Conservation (phyloP, 805 yeast species). For the Tetrapisispora phaffii region DNA sequence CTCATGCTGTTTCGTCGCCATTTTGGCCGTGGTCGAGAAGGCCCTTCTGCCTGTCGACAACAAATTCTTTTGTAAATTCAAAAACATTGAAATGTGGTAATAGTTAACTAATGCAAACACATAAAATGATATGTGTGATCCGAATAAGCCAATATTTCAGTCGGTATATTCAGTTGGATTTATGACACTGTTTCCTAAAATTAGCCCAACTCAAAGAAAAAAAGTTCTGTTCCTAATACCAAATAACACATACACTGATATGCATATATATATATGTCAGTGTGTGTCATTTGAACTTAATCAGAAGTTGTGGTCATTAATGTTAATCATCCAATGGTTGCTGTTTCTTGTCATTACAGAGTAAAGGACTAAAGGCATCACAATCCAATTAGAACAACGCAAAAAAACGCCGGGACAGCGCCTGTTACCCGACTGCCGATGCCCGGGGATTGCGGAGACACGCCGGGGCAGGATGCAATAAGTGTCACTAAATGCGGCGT, state of each 20-base stretch:
- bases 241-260: background rate
- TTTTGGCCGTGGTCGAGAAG: background rate
- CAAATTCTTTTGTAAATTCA: background rate
- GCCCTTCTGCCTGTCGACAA: background rate
- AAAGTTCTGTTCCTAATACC: too few relatives aligned
- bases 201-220: too few relatives aligned
- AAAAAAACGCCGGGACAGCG: background rate
- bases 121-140: background rate
- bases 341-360: background rate
- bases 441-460: background rate
- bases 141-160: background rate
- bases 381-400: background rate
- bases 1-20: constrained; percentile 14
- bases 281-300: too few relatives aligned
- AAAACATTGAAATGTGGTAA: background rate
- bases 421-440: background rate
- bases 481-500: background rate
- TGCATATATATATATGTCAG: too few relatives aligned
- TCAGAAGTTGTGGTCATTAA: background rate
- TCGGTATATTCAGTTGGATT: background rate
- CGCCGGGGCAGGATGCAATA: too few relatives aligned
- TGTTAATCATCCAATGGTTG: background rate
- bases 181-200: too few relatives aligned
- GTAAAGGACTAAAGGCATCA: background rate
- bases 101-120: background rate